These are phyloP conservation scores for Polytrichum formosum DNA, from an alignment of 225 moss, liverwort and hornwort genomes.

Conservation along the genomic window DNA sequence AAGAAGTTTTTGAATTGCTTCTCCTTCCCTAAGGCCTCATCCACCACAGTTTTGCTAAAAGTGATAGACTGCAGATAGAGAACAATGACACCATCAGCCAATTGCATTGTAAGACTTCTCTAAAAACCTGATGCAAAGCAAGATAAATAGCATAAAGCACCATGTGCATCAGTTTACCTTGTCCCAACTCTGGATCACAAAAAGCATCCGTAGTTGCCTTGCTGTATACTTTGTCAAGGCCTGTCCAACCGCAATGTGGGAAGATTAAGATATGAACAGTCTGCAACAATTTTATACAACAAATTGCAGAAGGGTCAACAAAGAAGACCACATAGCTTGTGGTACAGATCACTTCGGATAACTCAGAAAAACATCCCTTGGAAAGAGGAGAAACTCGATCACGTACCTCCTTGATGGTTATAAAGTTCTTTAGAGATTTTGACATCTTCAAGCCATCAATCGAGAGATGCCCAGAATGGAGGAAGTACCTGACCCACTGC, in stretches of 20 bases:
- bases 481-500: conserved; percentile 97
- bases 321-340: too few species aligned
- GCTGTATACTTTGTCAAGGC: conserved; percentile 69
- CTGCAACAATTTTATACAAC: too few species aligned
- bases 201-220: conserved; percentile 84
- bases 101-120: too few species aligned
- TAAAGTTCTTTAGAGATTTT: conserved; percentile 95
- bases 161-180: conserved; percentile 47
- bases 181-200: conserved; percentile 89
- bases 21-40: conserved; percentile 63
- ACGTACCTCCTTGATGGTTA: conserved; percentile 83
- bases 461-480: conserved; percentile 95
- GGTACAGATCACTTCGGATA: too few species aligned
- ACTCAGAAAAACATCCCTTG: too few species aligned
- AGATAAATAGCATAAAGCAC: too few species aligned
- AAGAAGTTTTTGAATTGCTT: conserved; percentile 61
- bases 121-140: too few species aligned
- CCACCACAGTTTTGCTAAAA: conserved; percentile 50
- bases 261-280: too few species aligned
- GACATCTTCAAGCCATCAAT: conserved; percentile 98
- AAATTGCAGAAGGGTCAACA: too few species aligned
- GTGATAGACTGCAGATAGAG: conserved; percentile 39
- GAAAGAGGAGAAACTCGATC: too few species aligned
- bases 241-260: conserved; percentile 23
- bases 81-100: too few species aligned